A percentile compares a stretch with the other conserved stretches of the same genome.
Evolutionary conservation across 306 rosid genomes (phyloP).

Genomic region (Lathyrus oleraceus): DNA sequence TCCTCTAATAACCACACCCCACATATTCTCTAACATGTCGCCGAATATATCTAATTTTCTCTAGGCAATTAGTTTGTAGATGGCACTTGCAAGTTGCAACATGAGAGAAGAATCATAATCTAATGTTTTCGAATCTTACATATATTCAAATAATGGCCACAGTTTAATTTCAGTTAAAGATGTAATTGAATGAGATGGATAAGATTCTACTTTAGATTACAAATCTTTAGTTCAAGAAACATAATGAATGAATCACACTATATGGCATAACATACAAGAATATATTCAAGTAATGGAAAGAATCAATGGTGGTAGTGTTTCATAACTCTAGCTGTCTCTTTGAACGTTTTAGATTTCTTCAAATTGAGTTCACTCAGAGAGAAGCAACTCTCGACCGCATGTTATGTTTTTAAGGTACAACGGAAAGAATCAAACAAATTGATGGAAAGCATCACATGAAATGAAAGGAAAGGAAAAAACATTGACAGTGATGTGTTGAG

Average conservation of each 20-base stretch:
- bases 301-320: conserved; percentile 22
- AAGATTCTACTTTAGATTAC: conserved; percentile 15
- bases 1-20: neutral
- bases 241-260: neutral
- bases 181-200: conserved; percentile 29
- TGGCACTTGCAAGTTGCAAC: conserved; percentile 3
- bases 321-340: conserved; percentile 25
- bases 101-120: conserved; percentile 26
- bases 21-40: too few species aligned
- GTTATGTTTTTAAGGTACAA: conserved; percentile 32
- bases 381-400: conserved; percentile 26
- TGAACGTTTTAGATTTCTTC: conserved; percentile 26
- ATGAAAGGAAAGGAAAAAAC: neutral
- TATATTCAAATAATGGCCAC: conserved; percentile 41
- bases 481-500: neutral
- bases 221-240: neutral
- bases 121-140: conserved; percentile 30
- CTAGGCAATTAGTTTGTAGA: conserved; percentile 28
- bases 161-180: conserved; percentile 28
- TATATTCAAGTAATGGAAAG: conserved; percentile 33
- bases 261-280: conserved; percentile 31
- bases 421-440: conserved; percentile 31
- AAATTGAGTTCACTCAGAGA: neutral
- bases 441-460: conserved; percentile 17
- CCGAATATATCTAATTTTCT: conserved; percentile 17